Base-by-base conservation (phyloP, 805 yeast species). In the Candida coleopterorum region DNA sequence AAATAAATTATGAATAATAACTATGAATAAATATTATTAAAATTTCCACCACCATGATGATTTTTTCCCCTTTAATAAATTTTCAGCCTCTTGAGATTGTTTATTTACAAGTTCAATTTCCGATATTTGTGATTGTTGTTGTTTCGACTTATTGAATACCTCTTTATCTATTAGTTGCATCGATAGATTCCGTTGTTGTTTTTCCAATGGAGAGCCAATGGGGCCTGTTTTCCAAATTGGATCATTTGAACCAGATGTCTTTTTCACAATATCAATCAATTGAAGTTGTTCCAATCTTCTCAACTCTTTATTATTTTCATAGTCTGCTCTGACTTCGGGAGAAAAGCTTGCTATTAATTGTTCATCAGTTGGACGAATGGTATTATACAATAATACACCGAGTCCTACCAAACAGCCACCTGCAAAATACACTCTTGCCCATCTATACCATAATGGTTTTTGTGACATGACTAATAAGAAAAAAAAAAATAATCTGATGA, bases 171-270 rank as follows among this genome's bases (percentile, higher is more conserved):
- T 55, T 52, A 56, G 41, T 49, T 58, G 48, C 40, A 70, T 62
- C 42, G 51, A 57, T 29, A 49, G 45, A 33, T 64, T 58, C 33
- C 67, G 44, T 15, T 64, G 55, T 32, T 74, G 70, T 39, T 47
- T 60, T 35, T 70, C 90, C 74, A 84, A 82, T 0, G 94, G 93
- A 1, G 81, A 72, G 29, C 66, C 62, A 25, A 85, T 72, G 1
- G 77, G 65, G 0, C 89, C 94, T 0, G 94, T 78, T 53, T 74
- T 81, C 95, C 95, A 85, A 33, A 84, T 77, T 0, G 95, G 95
- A 38, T 83, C 87, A 46, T 79, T 70, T 11, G 87, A 79, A 1
- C 72, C 68, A 2, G 86, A 60, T 0, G 93, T 83, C 43, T 72
- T 52, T 39, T 72, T 64, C 1, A 77, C 89, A 18, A 82, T 77